phyloP scores from a whole-genome alignment of 495 filamentous ascomycete genomes.

The Ramalina peruviana region DNA sequence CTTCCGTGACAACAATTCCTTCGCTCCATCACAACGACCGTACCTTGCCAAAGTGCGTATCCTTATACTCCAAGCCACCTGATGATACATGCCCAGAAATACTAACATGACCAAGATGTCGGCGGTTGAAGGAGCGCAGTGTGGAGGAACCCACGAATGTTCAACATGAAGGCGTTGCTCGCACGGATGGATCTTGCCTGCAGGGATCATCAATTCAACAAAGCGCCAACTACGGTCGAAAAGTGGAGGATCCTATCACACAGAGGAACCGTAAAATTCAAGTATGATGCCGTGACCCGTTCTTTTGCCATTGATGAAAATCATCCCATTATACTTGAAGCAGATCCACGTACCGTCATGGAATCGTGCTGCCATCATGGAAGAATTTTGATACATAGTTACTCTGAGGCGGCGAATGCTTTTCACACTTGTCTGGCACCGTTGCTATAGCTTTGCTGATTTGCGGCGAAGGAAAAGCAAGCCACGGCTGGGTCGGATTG shows the following conservation, averaged over 20 bases:
- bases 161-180: constrained; percentile 17
- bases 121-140: too few relatives aligned
- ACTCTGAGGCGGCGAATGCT: constrained; percentile 60
- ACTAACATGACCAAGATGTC: too few relatives aligned
- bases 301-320: constrained; percentile 54
- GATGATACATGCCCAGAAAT: too few relatives aligned
- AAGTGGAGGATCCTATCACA: constrained; percentile 30
- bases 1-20: too few relatives aligned
- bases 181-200: constrained; percentile 29
- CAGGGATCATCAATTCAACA: constrained; percentile 28
- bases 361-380: constrained; percentile 59
- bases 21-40: too few relatives aligned
- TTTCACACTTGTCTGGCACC: constrained; percentile 3
- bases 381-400: constrained; percentile 82
- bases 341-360: constrained; percentile 60
- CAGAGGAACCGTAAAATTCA: constrained; percentile 26
- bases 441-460: constrained; percentile 20
- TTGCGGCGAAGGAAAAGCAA: constrained; percentile 31
- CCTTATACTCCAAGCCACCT: too few relatives aligned
- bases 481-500: constrained; percentile 51
- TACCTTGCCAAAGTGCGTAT: too few relatives aligned
- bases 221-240: constrained; percentile 27
- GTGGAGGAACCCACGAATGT: too few relatives aligned
- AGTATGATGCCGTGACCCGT: constrained; percentile 27
- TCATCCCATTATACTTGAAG: constrained; percentile 47